Conservation (phyloP, 179 eudicot genomes). For the Silene noctiflora region DNA sequence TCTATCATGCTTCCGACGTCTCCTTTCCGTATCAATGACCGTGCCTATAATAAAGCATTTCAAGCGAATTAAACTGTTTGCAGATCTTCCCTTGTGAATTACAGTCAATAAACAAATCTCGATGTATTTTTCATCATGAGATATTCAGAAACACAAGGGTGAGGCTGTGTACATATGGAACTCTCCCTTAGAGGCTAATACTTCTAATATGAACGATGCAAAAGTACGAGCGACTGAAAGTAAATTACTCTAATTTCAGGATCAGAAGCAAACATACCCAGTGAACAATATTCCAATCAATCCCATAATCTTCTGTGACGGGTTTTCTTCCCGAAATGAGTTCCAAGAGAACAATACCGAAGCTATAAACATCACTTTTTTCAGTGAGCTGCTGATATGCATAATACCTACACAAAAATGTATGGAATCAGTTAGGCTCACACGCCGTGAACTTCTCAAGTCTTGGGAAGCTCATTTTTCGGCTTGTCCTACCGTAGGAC, state of each 20-base stretch:
- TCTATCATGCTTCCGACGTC: slow-evolving; percentile 86
- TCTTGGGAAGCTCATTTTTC: not conserved
- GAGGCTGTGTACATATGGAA: too few relatives aligned
- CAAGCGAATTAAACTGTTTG: too few relatives aligned
- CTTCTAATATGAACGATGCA: too few relatives aligned
- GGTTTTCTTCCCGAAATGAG: slow-evolving; percentile 96
- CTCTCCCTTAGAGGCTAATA: too few relatives aligned
- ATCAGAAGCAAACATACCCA: slow-evolving; percentile 57
- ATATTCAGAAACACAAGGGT: not conserved
- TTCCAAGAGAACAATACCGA: slow-evolving; percentile 89
- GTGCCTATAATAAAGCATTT: slow-evolving; percentile 57
- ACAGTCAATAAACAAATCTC: not conserved
- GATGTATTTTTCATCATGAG: not conserved
- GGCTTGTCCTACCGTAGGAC: too few relatives aligned
- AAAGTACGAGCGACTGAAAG: not conserved
- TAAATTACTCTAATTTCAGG: not conserved
- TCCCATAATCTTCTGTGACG: slow-evolving; percentile 72
- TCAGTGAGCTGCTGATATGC: slow-evolving; percentile 84
- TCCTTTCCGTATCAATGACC: slow-evolving; percentile 87
- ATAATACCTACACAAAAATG: slow-evolving; percentile 53
- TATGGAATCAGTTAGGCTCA: not conserved
- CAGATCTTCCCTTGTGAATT: too few relatives aligned
- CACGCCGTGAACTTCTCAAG: not conserved
- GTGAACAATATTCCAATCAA: slow-evolving; percentile 91
- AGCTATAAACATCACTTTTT: slow-evolving; percentile 89